A percentile compares a stretch with the other conserved stretches of the same genome.
Conservation (phyloP, 2,329 filamentous ascomycete genomes). For the Colletotrichum brevisporum region DNA sequence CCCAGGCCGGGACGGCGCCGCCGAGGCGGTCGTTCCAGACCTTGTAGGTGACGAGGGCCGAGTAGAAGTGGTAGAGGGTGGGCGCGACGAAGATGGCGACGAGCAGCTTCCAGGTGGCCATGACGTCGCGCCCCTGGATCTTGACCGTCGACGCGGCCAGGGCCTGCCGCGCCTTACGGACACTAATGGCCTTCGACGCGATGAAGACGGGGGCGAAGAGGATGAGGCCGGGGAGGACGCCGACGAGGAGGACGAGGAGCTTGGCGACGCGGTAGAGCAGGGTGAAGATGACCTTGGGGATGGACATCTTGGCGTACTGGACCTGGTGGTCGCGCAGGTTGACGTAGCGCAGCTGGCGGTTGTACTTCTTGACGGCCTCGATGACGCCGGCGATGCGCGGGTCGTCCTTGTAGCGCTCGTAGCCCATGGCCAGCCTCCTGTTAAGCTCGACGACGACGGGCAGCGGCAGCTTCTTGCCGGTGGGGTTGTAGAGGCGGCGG, state of each 20-base stretch:
- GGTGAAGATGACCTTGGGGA: conserved; percentile 80
- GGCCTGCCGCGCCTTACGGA: conserved; percentile 85
- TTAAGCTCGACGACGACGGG: conserved; percentile 96
- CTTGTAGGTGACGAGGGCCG: conserved; percentile 79
- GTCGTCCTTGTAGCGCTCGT: conserved; percentile 93
- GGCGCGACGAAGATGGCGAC: conserved; percentile 89
- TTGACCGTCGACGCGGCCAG: conserved; percentile 90
- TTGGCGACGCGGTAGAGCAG: conserved; percentile 87
- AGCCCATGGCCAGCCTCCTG: conserved; percentile 89
- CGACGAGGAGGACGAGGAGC: conserved; percentile 80
- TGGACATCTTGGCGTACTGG: conserved; percentile 88
- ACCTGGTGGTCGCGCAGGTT: conserved; percentile 95
- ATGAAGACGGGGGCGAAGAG: conserved; percentile 93
- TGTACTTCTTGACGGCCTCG: conserved; percentile 85
- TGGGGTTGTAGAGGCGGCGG: conserved; percentile 92
- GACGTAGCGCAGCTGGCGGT: conserved; percentile 86
- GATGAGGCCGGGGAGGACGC: conserved; percentile 86
- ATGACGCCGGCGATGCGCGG: conserved; percentile 83
- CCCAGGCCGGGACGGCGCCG: conserved; percentile 84
- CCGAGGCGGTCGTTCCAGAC: conserved; percentile 85
- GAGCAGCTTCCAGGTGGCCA: conserved; percentile 94
- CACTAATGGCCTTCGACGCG: conserved; percentile 85
- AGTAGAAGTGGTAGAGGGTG: conserved; percentile 86
- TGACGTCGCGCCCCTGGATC: conserved; percentile 88
- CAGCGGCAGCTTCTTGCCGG: conserved; percentile 91